These are phyloP conservation scores for Neospermospora avenae DNA, from an alignment of 2,329 filamentous ascomycete species.

Conservation along the genomic window DNA sequence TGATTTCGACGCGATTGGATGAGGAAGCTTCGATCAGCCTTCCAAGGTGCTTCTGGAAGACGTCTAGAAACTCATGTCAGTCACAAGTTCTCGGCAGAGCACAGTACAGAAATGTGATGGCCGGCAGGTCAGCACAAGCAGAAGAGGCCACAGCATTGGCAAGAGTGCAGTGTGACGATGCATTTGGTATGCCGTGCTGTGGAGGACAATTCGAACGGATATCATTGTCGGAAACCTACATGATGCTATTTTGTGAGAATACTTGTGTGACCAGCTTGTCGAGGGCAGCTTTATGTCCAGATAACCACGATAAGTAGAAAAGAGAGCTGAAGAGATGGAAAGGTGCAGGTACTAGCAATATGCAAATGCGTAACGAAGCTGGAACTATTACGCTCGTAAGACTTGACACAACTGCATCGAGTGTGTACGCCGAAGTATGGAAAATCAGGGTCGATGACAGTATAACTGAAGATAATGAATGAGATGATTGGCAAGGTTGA, in stretches of 20 bases:
- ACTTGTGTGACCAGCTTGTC: background rate
- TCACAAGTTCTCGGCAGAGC: background rate
- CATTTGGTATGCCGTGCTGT: background rate
- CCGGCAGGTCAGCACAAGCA: background rate
- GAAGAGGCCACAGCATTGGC: background rate
- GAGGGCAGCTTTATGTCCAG: background rate
- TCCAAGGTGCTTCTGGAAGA: too few species aligned
- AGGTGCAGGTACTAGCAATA: background rate
- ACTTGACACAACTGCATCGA: background rate
- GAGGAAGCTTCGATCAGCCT: conserved; percentile 4
- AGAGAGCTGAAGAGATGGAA: background rate
- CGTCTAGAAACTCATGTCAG: conserved; percentile 4
- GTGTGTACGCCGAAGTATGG: background rate
- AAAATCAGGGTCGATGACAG: background rate
- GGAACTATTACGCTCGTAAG: background rate
- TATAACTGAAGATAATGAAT: background rate
- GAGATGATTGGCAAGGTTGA: background rate
- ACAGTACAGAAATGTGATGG: background rate
- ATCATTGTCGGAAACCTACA: background rate
- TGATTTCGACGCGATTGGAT: background rate
- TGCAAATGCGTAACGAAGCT: background rate
- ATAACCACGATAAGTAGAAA: background rate
- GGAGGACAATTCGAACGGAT: background rate
- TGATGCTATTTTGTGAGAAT: background rate
- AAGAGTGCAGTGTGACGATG: background rate